Base-by-base conservation (phyloP, 1,139 yeast species). In the Scheffersomyces quercinus region DNA sequence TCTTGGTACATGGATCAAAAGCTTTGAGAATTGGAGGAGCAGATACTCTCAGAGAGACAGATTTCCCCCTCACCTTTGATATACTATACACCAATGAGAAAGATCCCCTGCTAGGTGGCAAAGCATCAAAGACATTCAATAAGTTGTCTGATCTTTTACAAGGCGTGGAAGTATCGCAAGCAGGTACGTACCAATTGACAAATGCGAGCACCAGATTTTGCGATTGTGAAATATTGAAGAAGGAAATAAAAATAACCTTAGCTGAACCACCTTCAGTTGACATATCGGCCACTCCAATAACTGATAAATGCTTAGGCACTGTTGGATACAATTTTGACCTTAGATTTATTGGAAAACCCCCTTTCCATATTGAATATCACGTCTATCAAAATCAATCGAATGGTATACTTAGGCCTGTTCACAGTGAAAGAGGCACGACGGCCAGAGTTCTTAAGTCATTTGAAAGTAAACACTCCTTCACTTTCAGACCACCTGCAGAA, bases 221-320 rank as follows among this genome's bases (percentile, higher is more conserved):
- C 67, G 70, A 78, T 0, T 90, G 96, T 42, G 68, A 75, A 11
- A 72, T 83, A 34, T 60, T 67, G 13, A 62, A 36, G 3, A 38
- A 47, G 1, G 37, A 13, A 14, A 53, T 70, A 3, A 35, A 28
- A 1, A 42, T 73, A 2, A 48, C 45, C 11, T 47, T 59, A 3
- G 76, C 75, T 1, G 50, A 64, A 0, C 72, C 70, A 12, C 93
- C 93, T 3, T 63, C 59, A 45, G 75, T 82, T 52, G 69, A 60
- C 41, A 81, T 86, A 5, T 50, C 59, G 4, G 79, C 88, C 1
- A 68, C 72, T 3, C 83, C 90, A 2, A 81, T 91, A 3, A 71
- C 82, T 31, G 98, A 93, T 57, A 81, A 85, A 46, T 93, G 99
- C 68, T 87, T 95, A 29, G 99, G 99, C 1, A 88, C 91, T 41